These are phyloP conservation scores for Dendrobium officinale DNA, from an alignment of 106 monocot genomes.

Conservation along the genomic window DNA sequence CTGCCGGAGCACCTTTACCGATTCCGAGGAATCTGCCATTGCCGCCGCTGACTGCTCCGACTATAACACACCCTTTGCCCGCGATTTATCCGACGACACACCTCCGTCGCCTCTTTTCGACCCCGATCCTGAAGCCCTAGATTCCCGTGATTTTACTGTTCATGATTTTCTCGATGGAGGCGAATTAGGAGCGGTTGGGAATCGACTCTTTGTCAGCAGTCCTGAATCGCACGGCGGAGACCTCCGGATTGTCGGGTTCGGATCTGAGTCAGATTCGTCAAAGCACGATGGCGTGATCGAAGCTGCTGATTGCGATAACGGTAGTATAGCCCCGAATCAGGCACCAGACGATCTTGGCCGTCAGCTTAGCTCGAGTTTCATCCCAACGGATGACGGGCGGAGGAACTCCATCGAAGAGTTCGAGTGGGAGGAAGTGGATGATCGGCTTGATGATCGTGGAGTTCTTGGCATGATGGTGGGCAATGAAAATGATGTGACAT, in stretches of 20 bases:
- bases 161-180: slow-evolving; percentile 1
- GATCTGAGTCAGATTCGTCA: slow-evolving; percentile 15
- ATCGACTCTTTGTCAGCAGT: neutral
- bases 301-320: neutral
- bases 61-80: neutral
- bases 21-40: neutral
- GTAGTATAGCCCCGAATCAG: neutral
- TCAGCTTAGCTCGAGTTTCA: slow-evolving; percentile 16
- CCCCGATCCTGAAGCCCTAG: slow-evolving; percentile 11
- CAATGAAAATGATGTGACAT: slow-evolving; percentile 5
- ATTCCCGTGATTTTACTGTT: slow-evolving; percentile 1
- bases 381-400: slow-evolving; percentile 11
- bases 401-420: slow-evolving; percentile 21
- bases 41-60: neutral
- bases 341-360: neutral
- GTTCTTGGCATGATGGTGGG: slow-evolving; percentile 11
- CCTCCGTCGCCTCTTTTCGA: neutral
- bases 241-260: slow-evolving; percentile 12
- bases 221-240: neutral
- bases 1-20: neutral
- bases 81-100: neutral
- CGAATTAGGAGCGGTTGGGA: neutral
- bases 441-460: slow-evolving; percentile 5
- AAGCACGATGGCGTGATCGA: neutral
- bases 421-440: slow-evolving; percentile 38